Evolutionary conservation across 2,329 filamentous ascomycete species (phyloP).

Genomic region (Colletotrichum siamense): DNA sequence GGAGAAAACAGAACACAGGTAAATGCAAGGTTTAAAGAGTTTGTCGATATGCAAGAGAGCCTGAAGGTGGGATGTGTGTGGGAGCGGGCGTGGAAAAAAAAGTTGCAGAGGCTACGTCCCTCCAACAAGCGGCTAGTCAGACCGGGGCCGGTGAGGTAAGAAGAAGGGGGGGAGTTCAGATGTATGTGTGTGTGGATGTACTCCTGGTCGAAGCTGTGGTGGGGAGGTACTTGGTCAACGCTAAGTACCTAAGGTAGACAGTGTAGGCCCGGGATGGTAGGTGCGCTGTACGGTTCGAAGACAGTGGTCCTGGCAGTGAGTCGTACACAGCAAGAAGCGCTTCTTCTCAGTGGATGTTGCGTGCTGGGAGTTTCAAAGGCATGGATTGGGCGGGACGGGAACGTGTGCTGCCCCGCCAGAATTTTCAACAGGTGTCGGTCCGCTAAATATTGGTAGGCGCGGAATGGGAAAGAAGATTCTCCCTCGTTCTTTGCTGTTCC

Average conservation of each 20-base stretch:
- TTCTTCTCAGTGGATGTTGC: not conserved
- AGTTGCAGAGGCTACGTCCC: constrained; percentile 2
- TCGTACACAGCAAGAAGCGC: not conserved
- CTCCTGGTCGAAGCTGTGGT: not conserved
- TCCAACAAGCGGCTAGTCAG: not conserved
- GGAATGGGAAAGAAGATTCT: constrained; percentile 27
- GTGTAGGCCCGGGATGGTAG: not conserved
- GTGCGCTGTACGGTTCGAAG: not conserved
- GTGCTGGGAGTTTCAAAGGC: not conserved
- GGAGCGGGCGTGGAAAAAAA: constrained; percentile 16
- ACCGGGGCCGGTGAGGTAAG: constrained; percentile 7
- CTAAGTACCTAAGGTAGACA: not conserved
- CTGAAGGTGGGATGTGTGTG: constrained; percentile 19
- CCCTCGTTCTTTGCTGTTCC: constrained; percentile 19
- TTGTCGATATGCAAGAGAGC: constrained; percentile 20
- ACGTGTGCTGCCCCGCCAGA: not conserved
- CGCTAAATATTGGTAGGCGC: constrained; percentile 17
- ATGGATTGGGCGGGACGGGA: not conserved
- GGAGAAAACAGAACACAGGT: not conserved
- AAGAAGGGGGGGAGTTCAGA: not conserved
- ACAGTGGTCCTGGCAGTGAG: not conserved
- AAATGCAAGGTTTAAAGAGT: constrained; percentile 19
- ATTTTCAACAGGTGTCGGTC: not conserved
- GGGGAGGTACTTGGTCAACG: not conserved
- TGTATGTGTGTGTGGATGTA: not conserved